Percentiles rank a stretch among this genome's conserved stretches.
Conservation (phyloP, 2,329 filamentous ascomycete species). For the Ophiostoma novo-ulmi region DNA sequence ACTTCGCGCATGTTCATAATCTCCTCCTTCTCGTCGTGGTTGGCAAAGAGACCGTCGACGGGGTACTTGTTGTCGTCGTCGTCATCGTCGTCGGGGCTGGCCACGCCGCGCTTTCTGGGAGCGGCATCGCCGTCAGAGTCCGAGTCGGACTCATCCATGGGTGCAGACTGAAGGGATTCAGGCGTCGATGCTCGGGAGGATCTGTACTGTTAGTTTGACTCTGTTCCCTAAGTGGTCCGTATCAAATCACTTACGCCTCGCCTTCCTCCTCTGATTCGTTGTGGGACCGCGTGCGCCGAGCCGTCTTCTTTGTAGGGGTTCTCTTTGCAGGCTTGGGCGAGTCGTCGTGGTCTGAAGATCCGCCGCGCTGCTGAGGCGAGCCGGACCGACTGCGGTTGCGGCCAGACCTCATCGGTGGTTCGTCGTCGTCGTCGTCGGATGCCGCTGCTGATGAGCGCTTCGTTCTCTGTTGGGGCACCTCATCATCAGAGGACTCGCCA, state of each 20-base stretch:
- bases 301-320: slow-evolving; percentile 42
- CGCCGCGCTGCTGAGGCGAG: slow-evolving; percentile 49
- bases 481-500: slow-evolving; percentile 57
- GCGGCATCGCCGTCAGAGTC: slow-evolving; percentile 57
- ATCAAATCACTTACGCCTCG: slow-evolving; percentile 61
- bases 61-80: slow-evolving; percentile 68
- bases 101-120: slow-evolving; percentile 29
- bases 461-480: slow-evolving; percentile 39
- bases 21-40: slow-evolving; percentile 64
- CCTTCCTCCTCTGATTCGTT: slow-evolving; percentile 68
- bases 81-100: slow-evolving; percentile 35
- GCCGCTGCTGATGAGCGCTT: slow-evolving; percentile 63
- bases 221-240: too few relatives aligned
- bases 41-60: slow-evolving; percentile 79
- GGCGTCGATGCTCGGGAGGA: slow-evolving; percentile 66
- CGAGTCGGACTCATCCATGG: slow-evolving; percentile 88
- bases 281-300: slow-evolving; percentile 45
- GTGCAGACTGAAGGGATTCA: slow-evolving; percentile 71
- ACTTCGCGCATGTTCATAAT: slow-evolving; percentile 87
- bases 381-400: slow-evolving; percentile 47
- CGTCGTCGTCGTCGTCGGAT: slow-evolving; percentile 55
- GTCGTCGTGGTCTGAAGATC: slow-evolving; percentile 35
- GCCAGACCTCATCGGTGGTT: slow-evolving; percentile 48
- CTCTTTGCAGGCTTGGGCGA: slow-evolving; percentile 35
- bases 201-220: slow-evolving; percentile 40